Conservation (phyloP, 306 rosid species). For the Dryas alaskensis region DNA sequence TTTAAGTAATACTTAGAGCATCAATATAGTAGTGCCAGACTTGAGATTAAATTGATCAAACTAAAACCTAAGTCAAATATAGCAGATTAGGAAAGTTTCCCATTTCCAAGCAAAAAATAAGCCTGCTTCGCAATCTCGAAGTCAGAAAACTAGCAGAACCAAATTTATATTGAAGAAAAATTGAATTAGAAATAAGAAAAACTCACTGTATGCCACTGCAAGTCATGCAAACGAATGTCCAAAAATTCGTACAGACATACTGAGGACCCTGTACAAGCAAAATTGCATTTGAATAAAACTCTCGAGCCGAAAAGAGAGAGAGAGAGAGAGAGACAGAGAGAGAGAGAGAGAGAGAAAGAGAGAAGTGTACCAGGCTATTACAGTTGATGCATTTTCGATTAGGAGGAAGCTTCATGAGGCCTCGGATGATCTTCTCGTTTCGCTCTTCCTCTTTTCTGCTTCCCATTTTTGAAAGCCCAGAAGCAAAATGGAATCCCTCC, state of each 20-base stretch:
- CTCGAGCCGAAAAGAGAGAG: not conserved
- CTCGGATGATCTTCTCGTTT: constrained; percentile 80
- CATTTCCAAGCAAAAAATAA: not conserved
- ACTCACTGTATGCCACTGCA: constrained; percentile 96
- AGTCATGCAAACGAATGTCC: constrained; percentile 68
- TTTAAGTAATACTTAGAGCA: too few relatives aligned
- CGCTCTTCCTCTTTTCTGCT: constrained; percentile 76
- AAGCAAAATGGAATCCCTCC: not conserved
- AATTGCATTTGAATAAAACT: not conserved
- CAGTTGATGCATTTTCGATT: constrained; percentile 83
- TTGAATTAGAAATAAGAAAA: not conserved
- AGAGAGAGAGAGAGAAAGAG: constrained; percentile 1
- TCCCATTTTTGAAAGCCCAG: constrained; percentile 40
- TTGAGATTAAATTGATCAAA: not conserved
- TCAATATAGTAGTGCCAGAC: not conserved
- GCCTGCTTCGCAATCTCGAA: not conserved
- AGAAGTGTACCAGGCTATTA: constrained; percentile 50
- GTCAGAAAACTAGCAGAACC: not conserved
- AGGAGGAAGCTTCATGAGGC: constrained; percentile 88
- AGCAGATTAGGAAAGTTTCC: not conserved
- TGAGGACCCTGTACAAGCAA: constrained; percentile 67
- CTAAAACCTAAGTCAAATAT: not conserved
- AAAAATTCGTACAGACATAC: constrained; percentile 73
- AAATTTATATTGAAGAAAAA: not conserved
- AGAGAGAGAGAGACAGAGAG: not conserved